phyloP scores from a whole-genome alignment of 257 asterid species.

The Gynochthodes officinalis region DNA sequence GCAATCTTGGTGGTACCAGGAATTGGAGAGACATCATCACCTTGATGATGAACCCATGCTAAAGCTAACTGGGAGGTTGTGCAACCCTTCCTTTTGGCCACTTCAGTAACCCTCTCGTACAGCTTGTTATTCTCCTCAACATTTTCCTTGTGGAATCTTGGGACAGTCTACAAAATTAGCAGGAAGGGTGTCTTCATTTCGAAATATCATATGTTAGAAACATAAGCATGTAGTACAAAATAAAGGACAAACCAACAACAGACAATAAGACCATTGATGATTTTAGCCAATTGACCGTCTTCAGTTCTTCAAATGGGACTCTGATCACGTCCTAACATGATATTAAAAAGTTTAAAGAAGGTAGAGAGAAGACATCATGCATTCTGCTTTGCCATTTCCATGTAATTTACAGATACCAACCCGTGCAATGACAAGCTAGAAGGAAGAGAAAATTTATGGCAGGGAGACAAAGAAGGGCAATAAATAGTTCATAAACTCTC shows the following conservation, averaged over 20 bases:
- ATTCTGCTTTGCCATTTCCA: not conserved
- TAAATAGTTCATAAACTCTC: no score
- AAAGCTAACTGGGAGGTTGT: conserved; percentile 2
- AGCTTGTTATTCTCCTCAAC: not conserved
- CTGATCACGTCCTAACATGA: no score
- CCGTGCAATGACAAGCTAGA: no score
- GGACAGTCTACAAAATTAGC: not conserved
- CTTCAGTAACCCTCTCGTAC: not conserved
- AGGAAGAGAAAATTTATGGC: no score
- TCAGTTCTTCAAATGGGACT: no score
- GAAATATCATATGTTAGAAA: no score
- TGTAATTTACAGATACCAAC: not conserved
- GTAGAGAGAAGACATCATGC: not conserved
- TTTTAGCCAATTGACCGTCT: no score
- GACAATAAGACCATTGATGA: no score
- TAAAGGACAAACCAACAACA: not conserved
- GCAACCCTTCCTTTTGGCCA: conserved; percentile 2
- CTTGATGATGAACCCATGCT: conserved; percentile 7
- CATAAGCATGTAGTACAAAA: not conserved
- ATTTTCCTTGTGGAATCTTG: not conserved
- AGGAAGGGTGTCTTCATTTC: no score
- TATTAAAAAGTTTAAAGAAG: no score
- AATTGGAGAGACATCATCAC: not conserved
- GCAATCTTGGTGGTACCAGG: conserved; percentile 5
- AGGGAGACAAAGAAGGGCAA: no score